Percentiles rank a stretch among this genome's conserved stretches.
phyloP scores from a whole-genome alignment of 2,329 filamentous ascomycete genomes.

The Clarireedia hainanense region DNA sequence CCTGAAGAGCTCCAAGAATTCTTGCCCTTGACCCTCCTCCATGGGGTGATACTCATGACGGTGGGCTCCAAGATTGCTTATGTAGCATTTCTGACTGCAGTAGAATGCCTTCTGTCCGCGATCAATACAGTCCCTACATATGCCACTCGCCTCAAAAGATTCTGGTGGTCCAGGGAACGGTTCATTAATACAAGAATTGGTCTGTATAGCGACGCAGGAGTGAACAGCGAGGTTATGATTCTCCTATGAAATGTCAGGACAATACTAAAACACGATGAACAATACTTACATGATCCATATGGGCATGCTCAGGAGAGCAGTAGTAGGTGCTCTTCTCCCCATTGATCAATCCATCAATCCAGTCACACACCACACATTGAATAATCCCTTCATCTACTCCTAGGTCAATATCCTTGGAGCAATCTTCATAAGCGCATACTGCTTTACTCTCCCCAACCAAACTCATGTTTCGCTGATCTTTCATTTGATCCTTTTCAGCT shows the following conservation, averaged over 20 bases:
- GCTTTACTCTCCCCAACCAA: conserved; percentile 8
- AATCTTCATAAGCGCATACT: conserved; percentile 18
- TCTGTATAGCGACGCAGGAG: background rate
- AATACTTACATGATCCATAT: background rate
- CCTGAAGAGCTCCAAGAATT: background rate
- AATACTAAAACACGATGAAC: background rate
- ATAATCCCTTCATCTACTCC: conserved; percentile 14
- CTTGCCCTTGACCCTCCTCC: background rate
- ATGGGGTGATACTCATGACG: background rate
- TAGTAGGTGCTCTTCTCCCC: background rate
- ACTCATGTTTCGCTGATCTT: conserved; percentile 14
- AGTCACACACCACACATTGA: conserved; percentile 26
- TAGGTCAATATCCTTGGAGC: conserved; percentile 20
- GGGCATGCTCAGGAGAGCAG: background rate
- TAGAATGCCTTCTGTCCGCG: background rate
- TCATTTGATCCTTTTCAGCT: conserved; percentile 17
- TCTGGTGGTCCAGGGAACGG: background rate
- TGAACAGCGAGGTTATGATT: background rate
- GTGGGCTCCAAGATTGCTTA: background rate
- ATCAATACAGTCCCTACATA: background rate
- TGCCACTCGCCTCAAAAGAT: background rate
- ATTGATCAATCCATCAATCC: conserved; percentile 12
- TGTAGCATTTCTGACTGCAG: background rate
- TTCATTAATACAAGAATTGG: background rate
- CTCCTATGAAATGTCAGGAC: background rate